A percentile compares a stretch with the other conserved stretches of the same genome.
Evolutionary conservation across 208 protist species (phyloP).

Genomic region (Leishmania mexicana): DNA sequence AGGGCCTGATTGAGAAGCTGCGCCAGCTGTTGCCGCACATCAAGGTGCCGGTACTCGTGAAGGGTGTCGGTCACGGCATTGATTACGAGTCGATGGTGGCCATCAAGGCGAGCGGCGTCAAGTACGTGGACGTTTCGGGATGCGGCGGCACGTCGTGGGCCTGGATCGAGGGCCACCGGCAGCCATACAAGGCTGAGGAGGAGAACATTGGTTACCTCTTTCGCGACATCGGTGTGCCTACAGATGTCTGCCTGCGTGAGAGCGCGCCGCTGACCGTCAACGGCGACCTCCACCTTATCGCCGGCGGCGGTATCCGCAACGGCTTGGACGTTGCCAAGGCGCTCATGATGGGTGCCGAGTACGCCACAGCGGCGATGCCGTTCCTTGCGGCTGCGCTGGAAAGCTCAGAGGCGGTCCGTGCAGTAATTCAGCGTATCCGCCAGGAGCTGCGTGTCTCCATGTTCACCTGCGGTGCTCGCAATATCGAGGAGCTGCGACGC

Average conservation of each 20-base stretch:
- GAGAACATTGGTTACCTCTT: constrained; percentile 90
- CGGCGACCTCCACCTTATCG: constrained; percentile 78
- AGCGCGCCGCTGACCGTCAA: constrained; percentile 48
- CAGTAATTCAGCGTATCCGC: constrained; percentile 76
- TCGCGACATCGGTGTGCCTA: constrained; percentile 86
- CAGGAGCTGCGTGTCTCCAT: constrained; percentile 83
- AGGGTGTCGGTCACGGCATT: constrained; percentile 91
- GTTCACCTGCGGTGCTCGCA: constrained; percentile 88
- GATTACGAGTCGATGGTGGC: constrained; percentile 67
- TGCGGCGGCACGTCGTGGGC: constrained; percentile 92
- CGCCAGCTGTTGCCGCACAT: constrained; percentile 72
- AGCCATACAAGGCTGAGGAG: constrained; percentile 49
- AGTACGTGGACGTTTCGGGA: constrained; percentile 89
- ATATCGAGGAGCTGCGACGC: constrained; percentile 66
- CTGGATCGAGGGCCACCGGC: constrained; percentile 91
- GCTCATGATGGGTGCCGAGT: constrained; percentile 85
- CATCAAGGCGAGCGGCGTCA: constrained; percentile 77
- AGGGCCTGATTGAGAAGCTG: constrained; percentile 77
- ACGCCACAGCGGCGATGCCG: constrained; percentile 82
- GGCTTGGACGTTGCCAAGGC: constrained; percentile 90
- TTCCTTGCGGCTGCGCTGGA: constrained; percentile 87
- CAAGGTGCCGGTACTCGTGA: constrained; percentile 89
- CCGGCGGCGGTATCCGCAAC: constrained; percentile 86
- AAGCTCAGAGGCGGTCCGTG: constrained; percentile 66
- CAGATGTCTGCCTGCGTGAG: constrained; percentile 79